phyloP scores from a whole-genome alignment of 2,329 filamentous ascomycete genomes.

The Plenodomus lindquistii region DNA sequence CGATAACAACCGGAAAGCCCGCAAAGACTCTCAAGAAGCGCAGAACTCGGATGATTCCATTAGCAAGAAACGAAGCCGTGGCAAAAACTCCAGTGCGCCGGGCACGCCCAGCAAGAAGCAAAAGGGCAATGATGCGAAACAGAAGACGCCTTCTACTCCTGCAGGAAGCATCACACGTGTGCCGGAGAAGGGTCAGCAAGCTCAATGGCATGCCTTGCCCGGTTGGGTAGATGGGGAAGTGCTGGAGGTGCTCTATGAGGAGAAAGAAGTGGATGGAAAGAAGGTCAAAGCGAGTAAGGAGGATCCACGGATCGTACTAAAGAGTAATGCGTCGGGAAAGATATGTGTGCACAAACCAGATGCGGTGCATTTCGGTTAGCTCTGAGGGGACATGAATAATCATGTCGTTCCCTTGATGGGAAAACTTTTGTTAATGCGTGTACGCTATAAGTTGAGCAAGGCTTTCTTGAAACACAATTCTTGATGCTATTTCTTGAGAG shows the following conservation, averaged over 20 bases:
- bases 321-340: slow-evolving; percentile 45
- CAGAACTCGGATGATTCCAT: slow-evolving; percentile 1
- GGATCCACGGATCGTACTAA: slow-evolving; percentile 50
- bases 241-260: slow-evolving; percentile 47
- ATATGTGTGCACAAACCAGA: slow-evolving; percentile 51
- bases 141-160: background rate
- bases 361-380: slow-evolving; percentile 48
- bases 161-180: slow-evolving; percentile 45
- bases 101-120: slow-evolving; percentile 40
- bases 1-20: slow-evolving; percentile 16
- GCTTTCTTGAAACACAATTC: no score
- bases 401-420: no score
- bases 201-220: slow-evolving; percentile 47
- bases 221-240: slow-evolving; percentile 49
- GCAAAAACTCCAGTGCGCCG: slow-evolving; percentile 22
- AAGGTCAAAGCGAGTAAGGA: slow-evolving; percentile 48
- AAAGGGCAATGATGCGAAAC: slow-evolving; percentile 25
- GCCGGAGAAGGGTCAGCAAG: slow-evolving; percentile 48
- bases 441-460: no score
- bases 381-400: background rate
- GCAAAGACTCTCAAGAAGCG: slow-evolving; percentile 1
- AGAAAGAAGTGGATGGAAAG: slow-evolving; percentile 49
- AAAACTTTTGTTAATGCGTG: no score
- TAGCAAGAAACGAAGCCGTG: slow-evolving; percentile 32
- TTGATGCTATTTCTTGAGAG: no score